Evolutionary conservation across 2,329 filamentous ascomycete species (phyloP), one percentile per base, ranked within the genome.

Genomic region (Fusarium ambrosium): DNA sequence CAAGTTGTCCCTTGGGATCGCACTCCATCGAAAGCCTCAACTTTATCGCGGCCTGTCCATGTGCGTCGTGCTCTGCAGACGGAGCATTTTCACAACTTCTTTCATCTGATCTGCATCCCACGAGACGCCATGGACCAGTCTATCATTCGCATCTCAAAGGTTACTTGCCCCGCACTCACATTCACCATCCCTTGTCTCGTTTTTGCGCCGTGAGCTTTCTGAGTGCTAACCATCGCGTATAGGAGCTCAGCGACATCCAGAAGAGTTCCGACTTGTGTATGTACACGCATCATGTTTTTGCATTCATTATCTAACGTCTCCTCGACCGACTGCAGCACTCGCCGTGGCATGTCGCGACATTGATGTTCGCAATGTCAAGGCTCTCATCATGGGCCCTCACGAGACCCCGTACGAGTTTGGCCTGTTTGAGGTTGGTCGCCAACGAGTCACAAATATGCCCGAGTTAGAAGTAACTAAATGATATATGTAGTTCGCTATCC

Each of bases 361-460:
- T 77, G 95, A 99, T 82, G 94, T 98, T 70, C 93, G 95, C 65
- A 93, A 94, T 81, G 92, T 98, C 60, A 93, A 92, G 81, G 95
- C 95, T 59, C 84, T 98, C 73, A 96, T 98, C 79, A 91, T 98
- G 76, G 97, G 97, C 0, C 96, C 97, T 27, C 95, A 96, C 74
- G 95, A 97, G 78, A 97, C 95, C 1, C 95, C 96, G 0, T 99
- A 99, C 83, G 95, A 98, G 83, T 98, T 97, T 80, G 97, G 97
- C 4, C 98, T 98, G 85, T 98, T 97, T 81, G 95, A 98, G 89
- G 95, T 97, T 82, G 69, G 87, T 81, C 14, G 16, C 4, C 20
- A 36, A 18, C 37, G 10, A 53, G 7, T n/a, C 36, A 22, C 10
- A 37, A 6, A 22, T 13, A 61, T 53, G 18, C 13, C 27, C 18